These are phyloP conservation scores for Rhododendron vialii DNA, from an alignment of 148 eudicot species.

Conservation along the genomic window DNA sequence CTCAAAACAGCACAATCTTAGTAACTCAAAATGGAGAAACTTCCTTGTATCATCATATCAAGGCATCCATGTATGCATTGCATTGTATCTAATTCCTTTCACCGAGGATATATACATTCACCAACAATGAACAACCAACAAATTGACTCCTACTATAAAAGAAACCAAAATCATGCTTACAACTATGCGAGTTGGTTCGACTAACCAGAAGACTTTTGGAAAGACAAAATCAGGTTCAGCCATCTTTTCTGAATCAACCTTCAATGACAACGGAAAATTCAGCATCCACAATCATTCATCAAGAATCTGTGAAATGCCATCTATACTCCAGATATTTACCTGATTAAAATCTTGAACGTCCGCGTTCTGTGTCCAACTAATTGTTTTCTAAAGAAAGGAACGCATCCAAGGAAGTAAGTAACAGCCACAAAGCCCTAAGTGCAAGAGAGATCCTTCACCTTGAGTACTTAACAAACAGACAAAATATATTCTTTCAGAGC, in stretches of 20 bases:
- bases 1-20: background rate
- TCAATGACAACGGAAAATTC: background rate
- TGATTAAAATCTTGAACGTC: background rate
- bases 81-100: background rate
- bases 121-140: background rate
- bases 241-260: background rate
- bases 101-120: background rate
- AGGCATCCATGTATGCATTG: background rate
- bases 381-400: background rate
- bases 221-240: background rate
- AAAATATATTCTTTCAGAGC: background rate
- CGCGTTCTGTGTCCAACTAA: background rate
- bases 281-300: background rate
- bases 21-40: background rate
- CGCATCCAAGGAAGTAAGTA: constrained; percentile 10
- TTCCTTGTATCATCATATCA: background rate
- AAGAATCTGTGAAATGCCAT: background rate
- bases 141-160: background rate
- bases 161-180: background rate
- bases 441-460: background rate
- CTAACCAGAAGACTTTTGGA: constrained; percentile 9
- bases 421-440: constrained; percentile 8
- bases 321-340: background rate
- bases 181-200: background rate
- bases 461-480: background rate